Base-by-base conservation (phyloP, 2,329 filamentous ascomycete genomes). In the Coccinonectria pachysandricola region DNA sequence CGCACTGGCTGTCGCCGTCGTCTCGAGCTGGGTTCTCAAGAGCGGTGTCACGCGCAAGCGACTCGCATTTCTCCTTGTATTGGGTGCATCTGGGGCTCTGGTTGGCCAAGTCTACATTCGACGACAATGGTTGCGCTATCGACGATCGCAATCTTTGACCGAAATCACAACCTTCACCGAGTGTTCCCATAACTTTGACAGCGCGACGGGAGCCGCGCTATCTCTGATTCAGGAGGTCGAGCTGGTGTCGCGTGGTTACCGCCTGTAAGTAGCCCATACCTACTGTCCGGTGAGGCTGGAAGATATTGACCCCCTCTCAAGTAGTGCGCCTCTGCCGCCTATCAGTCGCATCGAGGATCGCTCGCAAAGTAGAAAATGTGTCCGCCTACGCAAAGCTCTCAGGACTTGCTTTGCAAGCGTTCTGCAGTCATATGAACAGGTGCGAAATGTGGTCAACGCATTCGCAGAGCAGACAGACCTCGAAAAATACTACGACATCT, bases 191-290 rank as follows among this genome's bases (percentile, higher is more conserved):
- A 75, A 78, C 25, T 85, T 92, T 42, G 86, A 95, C 54, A 73
- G 77, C 20, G 78, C 79, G 12, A 76, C 73, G 20, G 76, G 77
- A 19, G 79, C 83, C 16, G 80, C 83, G 3, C 64, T 94, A 29
- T 75, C 80, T 19, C 69, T 94, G 34, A 79, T 95, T 36, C 87
- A 94, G 52, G 87, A 95, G 56, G 86, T 95, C n/a, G 87, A 95
- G 58, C 67, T 95, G 16, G 86, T 95, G 14, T 92, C 87, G 15
- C 75, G 87, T 42, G 87, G 87, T 12, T 95, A 93, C 54, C 71
- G 83, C 57, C 66, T 94, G 75, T 85, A 10, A 19, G 17, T 10
- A 19, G 7, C 7, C 17, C 17, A n/a, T n/a, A n/a, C n/a, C n/a
- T n/a, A n/a, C n/a, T n/a, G n/a, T n/a, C n/a, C n/a, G n/a, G n/a